Evolutionary conservation across 257 asterid genomes (phyloP), one percentile per base, ranked within the genome.

Genomic region (Solanum sparsipilum): DNA sequence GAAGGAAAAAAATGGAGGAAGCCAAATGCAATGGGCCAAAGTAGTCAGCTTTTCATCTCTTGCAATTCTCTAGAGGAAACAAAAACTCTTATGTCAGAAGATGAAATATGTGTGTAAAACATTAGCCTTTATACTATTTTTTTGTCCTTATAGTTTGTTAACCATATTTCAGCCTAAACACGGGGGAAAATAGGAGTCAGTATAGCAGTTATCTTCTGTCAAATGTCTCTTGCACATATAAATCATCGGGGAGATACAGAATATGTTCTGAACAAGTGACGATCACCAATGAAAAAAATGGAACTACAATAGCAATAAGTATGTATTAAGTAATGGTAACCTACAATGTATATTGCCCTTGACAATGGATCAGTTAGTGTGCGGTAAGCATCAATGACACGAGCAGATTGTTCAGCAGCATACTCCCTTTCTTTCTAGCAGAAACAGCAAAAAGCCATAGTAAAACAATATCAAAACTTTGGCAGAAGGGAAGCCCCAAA

Each of bases 391-490:
- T 94, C 96, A 35, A 91, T 95, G 85, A 97, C 98, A 87, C 98
- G 93, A 31, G 98, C 98, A 88, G 99, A 97, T 89, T 97, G 99
- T 90, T 93, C 96, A 91, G 99, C 98, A 7, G 99, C 99, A 87
- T 93, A 96, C 72, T 94, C 98, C 90, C 93, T 94, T 92, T 97
- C 99, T 91, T 91, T 93, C 98, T 97, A 87, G 88, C 83, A 75
- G 87, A 89, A 87, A 87, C 25, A 84, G 67, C 70, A 91, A 84
- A 6, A 48, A 39, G 68, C 68, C 85, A 81, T 10, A 16, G 68
- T 52, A 73, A 73, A 75, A 87, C 41, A 87, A 20, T 35, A 38
- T 56, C 63, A 73, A 31, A 38, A 29, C 23, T 58, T 36, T 34
- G 41, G 41, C 44, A 13, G 32, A 21, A 9, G 44, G 58, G 20